A percentile compares a stretch with the other conserved stretches of the same genome.
Evolutionary conservation across 352 stramenopile genomes (phyloP).

Genomic region (Pythium guiyangense): DNA sequence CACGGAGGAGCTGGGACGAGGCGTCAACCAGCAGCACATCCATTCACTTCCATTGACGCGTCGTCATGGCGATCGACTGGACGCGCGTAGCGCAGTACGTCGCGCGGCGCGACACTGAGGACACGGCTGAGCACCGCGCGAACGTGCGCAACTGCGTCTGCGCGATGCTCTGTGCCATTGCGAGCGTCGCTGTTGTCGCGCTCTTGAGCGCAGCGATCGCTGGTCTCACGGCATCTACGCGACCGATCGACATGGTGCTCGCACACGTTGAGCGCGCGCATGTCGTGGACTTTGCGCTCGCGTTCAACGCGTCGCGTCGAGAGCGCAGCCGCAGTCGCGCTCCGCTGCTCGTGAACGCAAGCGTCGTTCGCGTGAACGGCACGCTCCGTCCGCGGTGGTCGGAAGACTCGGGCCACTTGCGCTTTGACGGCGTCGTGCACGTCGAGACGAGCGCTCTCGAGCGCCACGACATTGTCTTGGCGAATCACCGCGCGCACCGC

Average conservation of each 20-base stretch:
- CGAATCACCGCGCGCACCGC: conserved; percentile 35
- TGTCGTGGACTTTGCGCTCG: no score
- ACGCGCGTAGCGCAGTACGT: no score
- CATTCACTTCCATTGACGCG: no score
- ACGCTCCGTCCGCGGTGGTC: conserved; percentile 22
- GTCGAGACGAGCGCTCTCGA: conserved; percentile 20
- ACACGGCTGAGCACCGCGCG: background rate
- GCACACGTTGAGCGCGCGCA: background rate
- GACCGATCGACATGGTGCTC: no score
- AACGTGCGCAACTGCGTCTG: background rate
- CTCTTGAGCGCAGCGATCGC: background rate
- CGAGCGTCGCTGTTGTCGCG: no score
- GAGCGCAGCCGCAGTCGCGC: background rate
- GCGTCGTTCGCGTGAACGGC: conserved; percentile 6
- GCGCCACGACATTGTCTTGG: conserved; percentile 21
- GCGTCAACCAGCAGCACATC: no score
- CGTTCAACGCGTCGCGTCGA: no score
- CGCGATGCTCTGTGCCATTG: background rate
- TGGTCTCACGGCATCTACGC: background rate
- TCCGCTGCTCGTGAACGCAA: background rate
- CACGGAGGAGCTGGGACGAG: background rate
- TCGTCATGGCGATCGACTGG: no score
- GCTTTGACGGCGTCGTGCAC: conserved; percentile 34
- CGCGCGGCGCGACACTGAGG: background rate
- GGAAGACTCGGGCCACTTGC: conserved; percentile 28